Evolutionary conservation across 352 stramenopile species (phyloP).

Genomic region (Thalassiosira livingstoniorum): DNA sequence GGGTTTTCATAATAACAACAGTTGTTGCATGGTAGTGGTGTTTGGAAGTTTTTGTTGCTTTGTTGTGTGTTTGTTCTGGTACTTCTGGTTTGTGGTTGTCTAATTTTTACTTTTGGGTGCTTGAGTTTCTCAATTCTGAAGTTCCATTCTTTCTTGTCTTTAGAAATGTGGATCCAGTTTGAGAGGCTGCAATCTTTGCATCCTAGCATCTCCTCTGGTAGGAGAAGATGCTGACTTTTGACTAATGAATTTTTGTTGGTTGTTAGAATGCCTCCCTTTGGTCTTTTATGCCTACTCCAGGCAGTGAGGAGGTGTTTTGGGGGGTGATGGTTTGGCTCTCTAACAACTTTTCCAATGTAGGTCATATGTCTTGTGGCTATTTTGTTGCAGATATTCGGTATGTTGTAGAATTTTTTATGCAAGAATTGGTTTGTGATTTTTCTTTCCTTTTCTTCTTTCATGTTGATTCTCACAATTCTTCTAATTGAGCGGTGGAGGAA

Average conservation of each 20-base stretch:
- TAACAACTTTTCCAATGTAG: slow-evolving; percentile 37
- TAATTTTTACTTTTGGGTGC: no score
- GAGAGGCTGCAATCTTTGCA: background rate
- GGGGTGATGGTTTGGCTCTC: background rate
- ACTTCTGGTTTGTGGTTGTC: no score
- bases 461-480: slow-evolving; percentile 38
- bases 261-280: background rate
- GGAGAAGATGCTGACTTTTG: no score
- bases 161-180: background rate
- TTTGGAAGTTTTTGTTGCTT: no score
- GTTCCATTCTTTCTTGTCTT: background rate
- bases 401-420: slow-evolving; percentile 35
- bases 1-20: no score
- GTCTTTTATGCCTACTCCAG: slow-evolving; percentile 12
- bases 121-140: background rate
- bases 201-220: no score
- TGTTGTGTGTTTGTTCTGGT: no score
- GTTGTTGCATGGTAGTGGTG: no score
- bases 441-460: slow-evolving; percentile 34
- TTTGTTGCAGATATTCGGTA: slow-evolving; percentile 6
- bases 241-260: background rate
- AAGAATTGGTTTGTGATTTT: slow-evolving; percentile 30
- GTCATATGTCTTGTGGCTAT: slow-evolving; percentile 21
- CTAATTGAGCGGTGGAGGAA: slow-evolving; percentile 37
- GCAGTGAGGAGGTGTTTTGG: slow-evolving; percentile 24